Conservation (phyloP, 495 filamentous ascomycete genomes). For the Pyronema omphalodes region DNA sequence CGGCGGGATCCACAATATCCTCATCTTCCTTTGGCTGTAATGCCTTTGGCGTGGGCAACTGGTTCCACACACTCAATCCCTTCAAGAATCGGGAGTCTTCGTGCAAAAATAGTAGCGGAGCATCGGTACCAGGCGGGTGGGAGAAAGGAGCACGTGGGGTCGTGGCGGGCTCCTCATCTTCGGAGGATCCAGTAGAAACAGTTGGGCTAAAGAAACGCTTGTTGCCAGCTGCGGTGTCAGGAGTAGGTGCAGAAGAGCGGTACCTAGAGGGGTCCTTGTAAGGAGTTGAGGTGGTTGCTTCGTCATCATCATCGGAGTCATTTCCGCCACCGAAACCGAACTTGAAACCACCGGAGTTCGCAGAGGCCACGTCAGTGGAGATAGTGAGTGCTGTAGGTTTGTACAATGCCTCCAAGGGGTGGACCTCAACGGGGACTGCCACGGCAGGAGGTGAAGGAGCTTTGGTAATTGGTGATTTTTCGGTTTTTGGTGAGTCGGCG, state of each 20-base stretch:
- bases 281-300: conserved; percentile 21
- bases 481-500: conserved; percentile 8
- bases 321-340: conserved; percentile 31
- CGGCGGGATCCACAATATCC: conserved; percentile 20
- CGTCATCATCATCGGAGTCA: conserved; percentile 35
- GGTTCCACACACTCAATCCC: conserved; percentile 19
- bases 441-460: conserved; percentile 4
- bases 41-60: conserved; percentile 12
- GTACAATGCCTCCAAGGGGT: conserved; percentile 79
- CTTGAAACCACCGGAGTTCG: conserved; percentile 31
- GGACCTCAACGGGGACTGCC: conserved; percentile 35
- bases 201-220: conserved; percentile 29
- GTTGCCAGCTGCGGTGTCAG: conserved; percentile 67
- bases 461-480: conserved; percentile 37
- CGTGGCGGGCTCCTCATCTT: background rate
- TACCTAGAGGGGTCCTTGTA: conserved; percentile 12
- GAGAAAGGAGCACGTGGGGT: background rate
- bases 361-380: conserved; percentile 12
- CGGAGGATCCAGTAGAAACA: background rate
- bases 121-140: background rate
- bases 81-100: conserved; percentile 19
- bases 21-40: conserved; percentile 14
- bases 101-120: conserved; percentile 14
- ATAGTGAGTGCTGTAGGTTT: conserved; percentile 36
- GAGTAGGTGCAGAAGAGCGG: conserved; percentile 62